Evolutionary conservation across 2,329 filamentous ascomycete species (phyloP), one percentile per base, ranked within the genome.

Genomic region (Fusarium luffae): DNA sequence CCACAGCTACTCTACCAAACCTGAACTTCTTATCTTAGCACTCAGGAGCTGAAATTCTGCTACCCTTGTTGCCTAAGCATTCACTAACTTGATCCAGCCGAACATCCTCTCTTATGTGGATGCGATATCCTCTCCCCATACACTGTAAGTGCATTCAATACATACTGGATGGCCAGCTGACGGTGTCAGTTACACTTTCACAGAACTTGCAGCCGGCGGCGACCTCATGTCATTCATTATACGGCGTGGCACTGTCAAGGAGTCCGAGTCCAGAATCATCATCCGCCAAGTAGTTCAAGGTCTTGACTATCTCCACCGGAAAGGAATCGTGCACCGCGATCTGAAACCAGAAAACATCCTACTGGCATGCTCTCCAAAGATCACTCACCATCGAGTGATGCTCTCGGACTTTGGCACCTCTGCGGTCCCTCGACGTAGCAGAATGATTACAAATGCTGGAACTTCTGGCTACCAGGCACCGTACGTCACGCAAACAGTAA

Each of bases 311-410:
- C 80, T 87, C 9, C 86, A 87, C 66, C 69, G 72, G n/a, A 83
- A 83, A 43, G 81, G 82, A 0, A 80, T 88, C 9, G 80, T 84
- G 1, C 86, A 88, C 70, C 82, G 85, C 2, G 86, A 88, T 57
- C 76, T 88, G 30, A 88, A 88, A 64, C 84, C 82, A 0, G 85
- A 87, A 68, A 88, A 87, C 42, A 79, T 88, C 5, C 80, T 88
- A 13, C 78, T 86, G 58, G 82, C 82, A 0, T 81, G 80, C 16
- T 84, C 83, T 3, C 83, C 84, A 0, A 80, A 79, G 27, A 75
- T 80, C 13, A 76, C 77, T 4, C 82, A 83, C 43, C 77, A 79
- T 52, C 79, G 85, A 11, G 77, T 88, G 4, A 82, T 85, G 66
- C 78, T 88, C 13, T 83, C 85, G 0, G 86, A 88, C 63, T 84